These are phyloP conservation scores for Cladophialophora carrionii DNA, from an alignment of 2,329 filamentous ascomycete species.

Conservation along the genomic window DNA sequence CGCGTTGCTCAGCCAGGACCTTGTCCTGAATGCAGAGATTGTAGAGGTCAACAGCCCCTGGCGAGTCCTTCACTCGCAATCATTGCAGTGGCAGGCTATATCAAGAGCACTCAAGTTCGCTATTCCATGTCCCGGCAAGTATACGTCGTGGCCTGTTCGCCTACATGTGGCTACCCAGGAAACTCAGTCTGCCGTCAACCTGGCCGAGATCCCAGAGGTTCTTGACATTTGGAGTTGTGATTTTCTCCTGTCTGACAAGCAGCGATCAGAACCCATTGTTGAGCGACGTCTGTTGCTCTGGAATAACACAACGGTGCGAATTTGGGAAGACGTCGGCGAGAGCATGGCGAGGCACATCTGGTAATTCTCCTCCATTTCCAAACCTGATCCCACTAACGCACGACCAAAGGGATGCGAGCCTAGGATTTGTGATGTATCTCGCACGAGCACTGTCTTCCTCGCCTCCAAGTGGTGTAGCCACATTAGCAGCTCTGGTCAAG, in stretches of 20 bases:
- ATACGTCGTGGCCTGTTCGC: constrained; percentile 30
- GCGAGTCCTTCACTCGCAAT: constrained; percentile 48
- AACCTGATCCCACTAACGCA: constrained; percentile 22
- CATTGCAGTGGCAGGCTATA: constrained; percentile 50
- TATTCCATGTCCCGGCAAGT: constrained; percentile 43
- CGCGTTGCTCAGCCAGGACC: constrained; percentile 59
- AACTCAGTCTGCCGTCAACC: constrained; percentile 16
- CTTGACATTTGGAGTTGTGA: constrained; percentile 61
- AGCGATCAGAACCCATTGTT: constrained; percentile 56
- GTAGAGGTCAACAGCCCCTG: constrained; percentile 38
- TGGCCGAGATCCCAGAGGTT: constrained; percentile 48
- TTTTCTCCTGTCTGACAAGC: constrained; percentile 47
- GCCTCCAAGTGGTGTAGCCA: constrained; percentile 36
- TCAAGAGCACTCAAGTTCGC: constrained; percentile 51
- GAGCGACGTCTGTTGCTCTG: constrained; percentile 58
- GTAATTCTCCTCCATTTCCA: constrained; percentile 47
- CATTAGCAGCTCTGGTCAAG: constrained; percentile 44
- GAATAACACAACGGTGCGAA: constrained; percentile 48
- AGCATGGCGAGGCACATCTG: constrained; percentile 73
- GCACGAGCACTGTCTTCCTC: constrained; percentile 48
- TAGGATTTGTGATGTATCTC: constrained; percentile 60
- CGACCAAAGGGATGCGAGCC: constrained; percentile 58
- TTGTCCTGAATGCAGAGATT: constrained; percentile 43
- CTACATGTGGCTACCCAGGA: constrained; percentile 36
- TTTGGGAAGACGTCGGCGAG: constrained; percentile 73